A percentile compares a stretch with the other conserved stretches of the same genome.
These are phyloP conservation scores for Tremellales sp. DNA, from an alignment of 1,284 basidiomycete genomes.

Conservation along the genomic window DNA sequence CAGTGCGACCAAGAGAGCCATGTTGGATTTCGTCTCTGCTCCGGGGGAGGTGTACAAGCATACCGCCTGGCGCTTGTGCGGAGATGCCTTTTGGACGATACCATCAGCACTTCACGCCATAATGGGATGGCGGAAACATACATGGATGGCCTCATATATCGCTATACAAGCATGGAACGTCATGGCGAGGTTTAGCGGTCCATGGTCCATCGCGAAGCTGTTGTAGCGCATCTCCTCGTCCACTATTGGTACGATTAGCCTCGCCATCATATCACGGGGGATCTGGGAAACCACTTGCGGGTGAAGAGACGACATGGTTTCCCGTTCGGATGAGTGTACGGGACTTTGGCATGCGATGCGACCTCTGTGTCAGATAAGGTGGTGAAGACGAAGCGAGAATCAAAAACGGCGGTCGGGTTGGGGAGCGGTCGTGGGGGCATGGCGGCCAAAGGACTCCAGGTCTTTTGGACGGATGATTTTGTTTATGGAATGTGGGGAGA, in stretches of 20 bases:
- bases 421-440: too few relatives aligned
- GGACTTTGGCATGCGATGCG: conserved; percentile 12
- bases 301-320: conserved; percentile 33
- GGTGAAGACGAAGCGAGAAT: conserved; percentile 40
- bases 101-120: conserved; percentile 39
- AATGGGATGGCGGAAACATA: conserved; percentile 44
- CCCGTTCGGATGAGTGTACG: conserved; percentile 36
- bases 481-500: too few relatives aligned
- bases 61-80: conserved; percentile 52
- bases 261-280: background rate
- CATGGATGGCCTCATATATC: conserved; percentile 82
- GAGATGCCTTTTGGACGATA: conserved; percentile 63
- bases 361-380: conserved; percentile 31
- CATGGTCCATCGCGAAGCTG: conserved; percentile 92
- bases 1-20: conserved; percentile 84
- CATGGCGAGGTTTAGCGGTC: conserved; percentile 87
- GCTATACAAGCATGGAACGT: conserved; percentile 91
- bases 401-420: conserved; percentile 35
- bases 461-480: too few relatives aligned
- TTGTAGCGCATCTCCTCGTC: conserved; percentile 87
- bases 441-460: too few relatives aligned
- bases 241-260: conserved; percentile 23
- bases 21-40: conserved; percentile 85
- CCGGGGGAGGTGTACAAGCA: conserved; percentile 87
- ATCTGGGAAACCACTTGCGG: conserved; percentile 21